Conservation (phyloP, 345 rosid genomes). For the Fremontodendron californicum region DNA sequence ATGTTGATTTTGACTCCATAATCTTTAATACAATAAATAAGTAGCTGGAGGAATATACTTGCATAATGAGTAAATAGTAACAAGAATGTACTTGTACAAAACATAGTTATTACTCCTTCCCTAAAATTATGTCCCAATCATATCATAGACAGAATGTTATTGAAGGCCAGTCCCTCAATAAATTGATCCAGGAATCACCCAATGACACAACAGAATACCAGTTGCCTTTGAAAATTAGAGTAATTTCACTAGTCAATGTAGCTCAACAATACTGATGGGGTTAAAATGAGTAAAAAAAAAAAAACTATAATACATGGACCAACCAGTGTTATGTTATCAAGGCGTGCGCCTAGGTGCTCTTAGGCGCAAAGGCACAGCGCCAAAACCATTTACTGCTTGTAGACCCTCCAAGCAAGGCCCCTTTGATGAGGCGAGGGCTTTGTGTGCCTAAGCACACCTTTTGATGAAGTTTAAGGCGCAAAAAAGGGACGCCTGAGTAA, state of each 20-base stretch:
- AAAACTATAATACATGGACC: not conserved
- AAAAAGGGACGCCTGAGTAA: no score
- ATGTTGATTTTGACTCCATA: not conserved
- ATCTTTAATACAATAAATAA: not conserved
- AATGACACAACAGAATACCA: not conserved
- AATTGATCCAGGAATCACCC: not conserved
- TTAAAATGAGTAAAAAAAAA: not conserved
- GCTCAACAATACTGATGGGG: not conserved
- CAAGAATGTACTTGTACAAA: not conserved
- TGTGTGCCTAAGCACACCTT: no score
- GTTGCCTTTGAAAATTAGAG: not conserved
- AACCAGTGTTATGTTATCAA: no score
- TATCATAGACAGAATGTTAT: not conserved
- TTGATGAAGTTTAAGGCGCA: no score
- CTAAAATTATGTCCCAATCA: not conserved
- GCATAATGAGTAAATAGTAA: not conserved
- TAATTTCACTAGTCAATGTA: not conserved
- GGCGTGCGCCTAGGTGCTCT: no score
- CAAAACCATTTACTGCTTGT: no score
- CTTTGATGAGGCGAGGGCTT: no score
- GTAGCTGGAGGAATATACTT: not conserved
- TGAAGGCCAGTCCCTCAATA: not conserved
- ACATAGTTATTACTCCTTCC: not conserved
- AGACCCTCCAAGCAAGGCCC: no score
- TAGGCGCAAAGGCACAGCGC: no score